Percentiles rank a stretch among this genome's conserved stretches.
phyloP scores from a whole-genome alignment of 2,329 filamentous ascomycete genomes.

The Cladosporium sp. region DNA sequence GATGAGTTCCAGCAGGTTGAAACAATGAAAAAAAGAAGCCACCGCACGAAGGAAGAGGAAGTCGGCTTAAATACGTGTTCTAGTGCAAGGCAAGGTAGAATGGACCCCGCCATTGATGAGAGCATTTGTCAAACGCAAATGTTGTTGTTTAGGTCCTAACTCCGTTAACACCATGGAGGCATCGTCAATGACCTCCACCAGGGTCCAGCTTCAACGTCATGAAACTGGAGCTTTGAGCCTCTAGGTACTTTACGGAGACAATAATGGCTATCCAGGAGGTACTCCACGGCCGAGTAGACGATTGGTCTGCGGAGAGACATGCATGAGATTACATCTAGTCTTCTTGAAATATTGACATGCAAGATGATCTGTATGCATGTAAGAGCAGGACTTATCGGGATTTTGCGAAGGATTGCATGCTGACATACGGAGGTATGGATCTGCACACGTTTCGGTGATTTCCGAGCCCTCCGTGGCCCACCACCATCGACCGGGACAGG shows the following conservation, averaged over 20 bases:
- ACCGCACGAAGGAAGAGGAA: not conserved
- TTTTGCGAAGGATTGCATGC: not conserved
- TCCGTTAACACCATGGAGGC: not conserved
- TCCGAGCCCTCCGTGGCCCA: not conserved
- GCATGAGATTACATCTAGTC: not conserved
- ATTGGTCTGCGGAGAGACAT: not conserved
- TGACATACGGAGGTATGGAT: not conserved
- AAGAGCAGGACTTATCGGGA: not conserved
- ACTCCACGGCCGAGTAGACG: not conserved
- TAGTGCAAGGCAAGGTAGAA: not conserved
- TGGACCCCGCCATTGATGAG: not conserved
- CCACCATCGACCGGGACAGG: not conserved
- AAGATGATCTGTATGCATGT: not conserved
- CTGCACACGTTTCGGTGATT: not conserved
- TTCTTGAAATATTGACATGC: not conserved
- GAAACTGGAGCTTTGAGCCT: not conserved
- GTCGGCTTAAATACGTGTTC: not conserved
- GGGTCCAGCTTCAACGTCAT: not conserved
- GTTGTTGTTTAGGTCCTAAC: not conserved
- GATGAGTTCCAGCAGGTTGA: not conserved
- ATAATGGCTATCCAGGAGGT: not conserved
- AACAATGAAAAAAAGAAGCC: not conserved
- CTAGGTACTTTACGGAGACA: no score
- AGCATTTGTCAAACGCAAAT: constrained; percentile 2
- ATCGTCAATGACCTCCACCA: not conserved